A percentile compares a stretch with the other conserved stretches of the same genome.
Conservation (phyloP, 2,329 filamentous ascomycete species). For the Fusarium fujikuroi region DNA sequence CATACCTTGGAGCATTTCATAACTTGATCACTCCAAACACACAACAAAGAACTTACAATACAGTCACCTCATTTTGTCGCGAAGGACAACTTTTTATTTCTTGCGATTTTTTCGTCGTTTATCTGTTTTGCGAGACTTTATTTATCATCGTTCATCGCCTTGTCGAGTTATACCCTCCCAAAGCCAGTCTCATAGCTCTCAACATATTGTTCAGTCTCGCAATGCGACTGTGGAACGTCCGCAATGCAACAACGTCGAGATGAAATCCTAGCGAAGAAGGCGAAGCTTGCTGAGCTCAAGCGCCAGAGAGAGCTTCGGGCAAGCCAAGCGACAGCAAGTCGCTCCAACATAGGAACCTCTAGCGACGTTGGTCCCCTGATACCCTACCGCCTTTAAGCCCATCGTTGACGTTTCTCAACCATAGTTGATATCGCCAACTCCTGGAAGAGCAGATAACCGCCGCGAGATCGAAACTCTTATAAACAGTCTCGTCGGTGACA, state of each 20-base stretch:
- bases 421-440: slow-evolving; percentile 72
- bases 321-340: slow-evolving; percentile 76
- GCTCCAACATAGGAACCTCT: slow-evolving; percentile 74
- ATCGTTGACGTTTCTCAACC: slow-evolving; percentile 19
- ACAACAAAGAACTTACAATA: slow-evolving; percentile 17
- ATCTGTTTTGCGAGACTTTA: neutral
- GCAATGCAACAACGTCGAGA: slow-evolving; percentile 85
- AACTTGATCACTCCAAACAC: slow-evolving; percentile 23
- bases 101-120: neutral
- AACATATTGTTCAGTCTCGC: slow-evolving; percentile 49
- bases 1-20: slow-evolving; percentile 20
- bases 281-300: slow-evolving; percentile 96
- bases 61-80: neutral
- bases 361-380: slow-evolving; percentile 71
- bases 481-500: slow-evolving; percentile 82
- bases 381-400: slow-evolving; percentile 26
- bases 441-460: slow-evolving; percentile 74
- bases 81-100: neutral
- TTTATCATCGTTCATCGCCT: neutral
- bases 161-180: slow-evolving; percentile 7
- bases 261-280: slow-evolving; percentile 96
- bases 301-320: slow-evolving; percentile 86
- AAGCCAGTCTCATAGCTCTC: slow-evolving; percentile 33
- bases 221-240: slow-evolving; percentile 59
- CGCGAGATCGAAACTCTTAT: slow-evolving; percentile 88